Base-by-base conservation (phyloP, 805 yeast species). In the Saturnispora zaruensis region DNA sequence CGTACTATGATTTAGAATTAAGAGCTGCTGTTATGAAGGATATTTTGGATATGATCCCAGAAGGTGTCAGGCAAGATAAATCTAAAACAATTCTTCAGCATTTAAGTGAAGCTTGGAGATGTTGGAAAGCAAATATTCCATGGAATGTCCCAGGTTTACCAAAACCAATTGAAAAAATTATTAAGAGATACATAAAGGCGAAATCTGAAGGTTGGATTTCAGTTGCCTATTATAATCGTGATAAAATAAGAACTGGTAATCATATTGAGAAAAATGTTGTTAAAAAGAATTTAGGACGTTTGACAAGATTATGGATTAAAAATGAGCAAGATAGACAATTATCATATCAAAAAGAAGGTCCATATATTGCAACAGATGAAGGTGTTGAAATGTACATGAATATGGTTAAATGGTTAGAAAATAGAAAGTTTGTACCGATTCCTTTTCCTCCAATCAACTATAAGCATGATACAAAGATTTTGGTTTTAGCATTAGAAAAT, bases 141-240 rank as follows among this genome's bases (percentile, higher is more conserved):
- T 93, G 98, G 98, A 82, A 87, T 57, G 98, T 93, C 14, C 96
- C 96, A 1, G 98, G 98, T 0, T 72, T 93, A 67, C 99, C 99
- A 2, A 84, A 77, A 48, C 97, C 97, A 0, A 79, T 93, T 24
- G 93, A 82, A 56, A 78, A 79, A 41, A 87, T 93, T 36, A 90
- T 93, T 53, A 84, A 87, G 60, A 77, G 96, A 42, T 93, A 93
- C 60, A 82, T 93, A 45, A 84, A 88, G 60, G 96, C 96, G 0
- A 91, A 93, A 64, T 96, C 98, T 2, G 97, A 91, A 59, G 95
- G 96, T 6, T 93, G 98, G 98, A 77, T 88, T 11, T 82, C 93
- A 1, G 90, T 87, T 14, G 96, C 99, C 1, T 96, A 91, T 60
- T 82, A 83, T 59, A 93, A 91, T 61, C 75, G 99, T 56, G 96